These are phyloP conservation scores for Ophiostoma sp. DNA, from an alignment of 2,329 filamentous ascomycete genomes.

Conservation along the genomic window DNA sequence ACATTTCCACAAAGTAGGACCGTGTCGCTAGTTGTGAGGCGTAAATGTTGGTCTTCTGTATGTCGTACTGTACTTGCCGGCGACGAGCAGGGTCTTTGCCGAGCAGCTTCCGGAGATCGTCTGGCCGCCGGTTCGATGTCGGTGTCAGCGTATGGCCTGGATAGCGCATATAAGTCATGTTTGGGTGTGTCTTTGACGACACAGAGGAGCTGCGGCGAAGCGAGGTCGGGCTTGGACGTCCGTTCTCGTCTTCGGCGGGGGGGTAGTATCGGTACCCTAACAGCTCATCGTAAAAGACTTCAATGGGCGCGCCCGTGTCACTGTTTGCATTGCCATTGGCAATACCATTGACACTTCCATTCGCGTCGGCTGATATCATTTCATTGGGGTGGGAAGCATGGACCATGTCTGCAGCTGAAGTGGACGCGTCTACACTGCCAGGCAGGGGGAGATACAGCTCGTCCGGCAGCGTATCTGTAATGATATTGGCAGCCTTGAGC, in stretches of 20 bases:
- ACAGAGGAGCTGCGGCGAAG: background rate
- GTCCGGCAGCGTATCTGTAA: conserved; percentile 61
- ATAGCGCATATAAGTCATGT: background rate
- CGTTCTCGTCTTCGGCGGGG: conserved; percentile 33
- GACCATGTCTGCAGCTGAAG: background rate
- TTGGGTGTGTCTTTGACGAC: background rate
- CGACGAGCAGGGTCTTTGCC: conserved; percentile 47
- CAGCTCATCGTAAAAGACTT: conserved; percentile 40
- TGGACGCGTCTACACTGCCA: background rate
- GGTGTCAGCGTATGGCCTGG: background rate
- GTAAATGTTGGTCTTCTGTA: conserved; percentile 88
- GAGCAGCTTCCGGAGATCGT: conserved; percentile 49
- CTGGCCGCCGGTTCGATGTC: conserved; percentile 33
- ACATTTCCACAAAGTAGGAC: conserved; percentile 81
- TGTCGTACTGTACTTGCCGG: conserved; percentile 69
- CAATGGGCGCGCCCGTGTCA: conserved; percentile 21
- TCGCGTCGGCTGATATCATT: background rate
- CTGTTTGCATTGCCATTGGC: background rate
- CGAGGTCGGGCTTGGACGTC: conserved; percentile 32
- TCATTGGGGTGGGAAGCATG: background rate
- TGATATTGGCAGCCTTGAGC: conserved; percentile 62
- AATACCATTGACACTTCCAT: background rate
- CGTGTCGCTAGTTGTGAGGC: conserved; percentile 74
- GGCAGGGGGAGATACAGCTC: conserved; percentile 47
- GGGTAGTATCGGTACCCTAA: conserved; percentile 49